Base-by-base conservation (phyloP, 148 eudicot species). In the Limonium bicolor region DNA sequence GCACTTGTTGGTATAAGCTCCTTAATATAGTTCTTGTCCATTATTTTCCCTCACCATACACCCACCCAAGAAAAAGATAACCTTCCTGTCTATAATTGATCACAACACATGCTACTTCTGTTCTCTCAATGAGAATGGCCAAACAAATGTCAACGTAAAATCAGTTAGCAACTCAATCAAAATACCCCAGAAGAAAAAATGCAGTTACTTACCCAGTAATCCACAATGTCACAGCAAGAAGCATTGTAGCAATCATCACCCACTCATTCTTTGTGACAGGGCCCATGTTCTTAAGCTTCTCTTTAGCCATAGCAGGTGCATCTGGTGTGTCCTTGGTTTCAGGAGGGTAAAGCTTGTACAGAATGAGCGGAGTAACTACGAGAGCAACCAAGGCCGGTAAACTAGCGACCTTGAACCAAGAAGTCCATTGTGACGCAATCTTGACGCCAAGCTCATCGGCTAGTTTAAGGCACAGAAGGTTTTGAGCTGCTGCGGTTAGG, bases 401-500 rank as follows among this genome's bases (percentile, higher is more conserved):
- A 64, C 80, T 57, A 48, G 96, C 96, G 54, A 78, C 69, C 69
- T 76, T 76, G 51, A 87, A 78, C 96, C 94, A 87, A 47, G 76
- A 56, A 46, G 83, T 64, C 96, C 96, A 88, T 19, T 94, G 94
- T 45, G 59, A 80, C 18, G 66, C 62, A 51, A 88, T 67, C 40
- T 65, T 60, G 8, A 88, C 90, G 26, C 96, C 96, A 44, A 88
- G 86, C 55, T 80, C 96, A 65, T 88, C 84, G 0, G 96, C 96
- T 51, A 88, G 64, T 58, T 88, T 83, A 50, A 88, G 82, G 65
- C 96, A 88, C 48, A 88, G 46, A 49, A 83, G 70, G 65, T 88
- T 88, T 83, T 83, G 96, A 70, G 96, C 96, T 54, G 96, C 96
- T 67, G 94, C 96, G 61, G 96, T 88, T 18, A 88, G 96, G 92